Evolutionary conservation across 1,284 basidiomycete species (phyloP).

Genomic region (Irpex rosettiformis): DNA sequence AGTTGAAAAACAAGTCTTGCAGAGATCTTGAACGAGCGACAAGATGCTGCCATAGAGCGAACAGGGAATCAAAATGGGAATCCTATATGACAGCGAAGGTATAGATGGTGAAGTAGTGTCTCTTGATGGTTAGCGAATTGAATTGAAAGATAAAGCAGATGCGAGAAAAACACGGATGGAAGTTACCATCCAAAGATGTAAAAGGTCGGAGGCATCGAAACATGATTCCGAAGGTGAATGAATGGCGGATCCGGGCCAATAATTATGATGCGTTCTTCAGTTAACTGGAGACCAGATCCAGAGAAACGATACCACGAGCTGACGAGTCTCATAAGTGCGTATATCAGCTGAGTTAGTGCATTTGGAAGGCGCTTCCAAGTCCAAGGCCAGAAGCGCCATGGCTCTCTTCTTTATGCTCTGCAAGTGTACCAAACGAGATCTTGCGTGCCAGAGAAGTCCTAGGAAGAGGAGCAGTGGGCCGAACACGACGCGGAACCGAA

Average conservation of each 20-base stretch:
- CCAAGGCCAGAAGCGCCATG: slow-evolving; percentile 26
- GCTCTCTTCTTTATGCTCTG: slow-evolving; percentile 32
- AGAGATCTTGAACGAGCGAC: slow-evolving; percentile 4
- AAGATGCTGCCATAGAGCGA: neutral
- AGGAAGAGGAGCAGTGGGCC: slow-evolving; percentile 20
- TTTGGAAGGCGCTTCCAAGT: slow-evolving; percentile 60
- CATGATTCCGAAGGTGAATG: neutral
- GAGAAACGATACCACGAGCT: neutral
- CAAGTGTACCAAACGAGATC: slow-evolving; percentile 48
- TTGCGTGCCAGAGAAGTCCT: slow-evolving; percentile 34
- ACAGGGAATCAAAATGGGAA: slow-evolving; percentile 3
- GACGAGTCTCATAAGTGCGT: neutral
- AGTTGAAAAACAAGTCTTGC: slow-evolving; percentile 1
- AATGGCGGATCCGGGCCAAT: neutral
- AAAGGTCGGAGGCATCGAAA: slow-evolving; percentile 2
- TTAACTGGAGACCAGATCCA: neutral
- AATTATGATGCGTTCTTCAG: neutral
- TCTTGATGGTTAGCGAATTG: neutral
- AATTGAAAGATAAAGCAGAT: slow-evolving; percentile 13
- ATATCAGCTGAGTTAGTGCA: slow-evolving; percentile 34
- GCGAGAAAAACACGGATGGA: slow-evolving; percentile 4
- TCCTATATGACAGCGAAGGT: slow-evolving; percentile 10
- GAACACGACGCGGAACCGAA: slow-evolving; percentile 23
- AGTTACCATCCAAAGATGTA: neutral
- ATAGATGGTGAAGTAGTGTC: neutral